Conservation (phyloP, 2,329 filamentous ascomycete genomes). For the Pseudogymnoascus sp. region DNA sequence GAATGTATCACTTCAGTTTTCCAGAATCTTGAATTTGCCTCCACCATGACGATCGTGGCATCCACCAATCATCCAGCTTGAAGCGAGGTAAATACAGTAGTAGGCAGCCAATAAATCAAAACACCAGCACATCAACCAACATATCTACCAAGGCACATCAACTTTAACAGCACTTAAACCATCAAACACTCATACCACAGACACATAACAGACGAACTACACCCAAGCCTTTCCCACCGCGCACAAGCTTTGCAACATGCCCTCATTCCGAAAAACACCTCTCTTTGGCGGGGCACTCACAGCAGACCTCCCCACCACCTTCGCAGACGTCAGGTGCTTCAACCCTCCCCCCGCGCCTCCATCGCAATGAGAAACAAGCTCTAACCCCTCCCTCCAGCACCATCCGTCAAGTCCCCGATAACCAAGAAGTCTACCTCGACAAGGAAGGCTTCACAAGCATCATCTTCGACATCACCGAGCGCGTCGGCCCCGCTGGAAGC, state of each 20-base stretch:
- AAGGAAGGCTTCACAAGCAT: conserved; percentile 74
- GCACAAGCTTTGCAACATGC: conserved; percentile 33
- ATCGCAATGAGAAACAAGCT: conserved; percentile 12
- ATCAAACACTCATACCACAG: background rate
- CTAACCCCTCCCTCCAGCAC: conserved; percentile 43
- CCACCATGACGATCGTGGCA: background rate
- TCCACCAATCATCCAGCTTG: background rate
- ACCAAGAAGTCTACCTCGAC: conserved; percentile 90
- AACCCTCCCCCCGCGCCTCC: conserved; percentile 11
- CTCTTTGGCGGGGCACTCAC: conserved; percentile 68
- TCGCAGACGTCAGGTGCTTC: conserved; percentile 64
- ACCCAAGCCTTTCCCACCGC: background rate
- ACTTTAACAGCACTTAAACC: background rate
- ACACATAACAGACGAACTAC: background rate
- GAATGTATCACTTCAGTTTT: background rate
- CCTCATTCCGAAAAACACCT: conserved; percentile 48
- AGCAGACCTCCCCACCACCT: conserved; percentile 59
- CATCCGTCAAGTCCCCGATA: conserved; percentile 69
- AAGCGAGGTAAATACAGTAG: conserved; percentile 3
- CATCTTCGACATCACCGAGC: conserved; percentile 85
- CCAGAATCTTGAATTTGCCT: background rate
- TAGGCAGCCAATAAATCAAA: background rate
- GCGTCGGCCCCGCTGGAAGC: conserved; percentile 51
- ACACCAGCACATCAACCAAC: background rate
- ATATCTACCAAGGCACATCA: background rate